Base-by-base conservation (phyloP, 116 monocot genomes). In the Posidonia oceanica region DNA sequence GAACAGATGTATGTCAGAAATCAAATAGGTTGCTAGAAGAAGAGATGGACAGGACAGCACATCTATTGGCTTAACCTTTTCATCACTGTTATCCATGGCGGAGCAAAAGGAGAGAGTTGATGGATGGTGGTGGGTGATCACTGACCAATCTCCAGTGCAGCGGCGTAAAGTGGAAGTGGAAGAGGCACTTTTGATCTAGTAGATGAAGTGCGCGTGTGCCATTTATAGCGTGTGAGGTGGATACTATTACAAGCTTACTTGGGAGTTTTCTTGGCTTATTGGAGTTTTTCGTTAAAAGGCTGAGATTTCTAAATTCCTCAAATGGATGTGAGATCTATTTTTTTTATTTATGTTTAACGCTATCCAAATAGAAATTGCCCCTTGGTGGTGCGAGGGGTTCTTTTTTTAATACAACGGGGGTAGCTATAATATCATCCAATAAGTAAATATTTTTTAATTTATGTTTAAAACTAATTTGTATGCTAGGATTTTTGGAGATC, bases 31-130 rank as follows among this genome's bases (percentile, higher is more conserved):
- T 0, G 0, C 7, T 10, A 2, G 8, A 48, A 48, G 12, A 48
- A 48, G 12, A 48, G 48, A 10, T 76, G 57, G 20, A 16, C 57
- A 57, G 20, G 20, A 8, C 20, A 57, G 7, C 57, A 7, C 20
- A 16, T 57, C 4, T 57, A 7, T 57, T 57, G 5, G 14, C 18
- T 17, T 57, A 17, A 57, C 57, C 57, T 57, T 57, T 41, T 72
- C 61, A 29, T 72, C 41, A 61, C 48, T 51, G 37, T 48, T 22
- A 42, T 17, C 48, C 59, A 72, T 21, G 42, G 48, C 61, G 23
- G 36, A 16, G 61, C 14, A 23, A 39, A 7, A 21, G 20, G 62
- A 62, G 2, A 60, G 14, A 5, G 59, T 18, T 62, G 29, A 42
- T 62, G n/a, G 20, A 20, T 20, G 18, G 57, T 57, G 4, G 57